Evolutionary conservation across 2,329 filamentous ascomycete species (phyloP), one percentile per base, ranked within the genome.

Genomic region (Pseudopyrenochaeta lycopersici): DNA sequence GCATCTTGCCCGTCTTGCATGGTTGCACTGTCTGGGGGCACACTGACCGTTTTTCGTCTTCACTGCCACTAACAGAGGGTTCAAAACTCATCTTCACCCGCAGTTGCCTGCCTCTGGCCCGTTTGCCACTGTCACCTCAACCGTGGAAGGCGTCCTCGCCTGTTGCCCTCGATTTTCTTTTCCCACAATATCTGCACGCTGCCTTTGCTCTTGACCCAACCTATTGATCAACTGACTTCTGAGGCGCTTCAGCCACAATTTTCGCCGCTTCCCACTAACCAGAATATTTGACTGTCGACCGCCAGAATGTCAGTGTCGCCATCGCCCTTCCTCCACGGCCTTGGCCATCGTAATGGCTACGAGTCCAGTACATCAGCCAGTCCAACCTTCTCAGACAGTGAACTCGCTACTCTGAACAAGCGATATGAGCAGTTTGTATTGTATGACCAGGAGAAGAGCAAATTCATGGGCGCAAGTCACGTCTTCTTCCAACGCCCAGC

Each of bases 381-480:
- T 18, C 51, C 47, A 40, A 18, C 46, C 1, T 18, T 20, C 21
- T 17, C 39, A 17, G 49, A 47, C 23, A 23, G 30, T 10, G 54
- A 65, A 14, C 38, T 63, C 12, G 46, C 45, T 10, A 43, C 52
- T 9, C 43, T 77, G 11, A 72, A 65, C 59, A 51, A 58, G 23
- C 74, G 74, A 31, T 70, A 70, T 29, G 66, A 72, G n/a, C 52
- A 69, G 14, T 42, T 77, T 9, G 65, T 71, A 36, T 51, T 48
- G 4, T 49, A 63, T 35, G 73, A 77, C 12, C 54, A 56, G 7
- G 61, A 68, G 21, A 78, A 72, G 53, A 65, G 68, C 15, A 57
- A 59, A 6, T 63, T 78, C 27, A 63, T 78, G 30, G 60, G 70
- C 48, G 75, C 76, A 45, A 23, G 61, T 46, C 4, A 33, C 21